Base-by-base conservation (phyloP, 208 protist genomes). In the Endotrypanum monterogeii region DNA sequence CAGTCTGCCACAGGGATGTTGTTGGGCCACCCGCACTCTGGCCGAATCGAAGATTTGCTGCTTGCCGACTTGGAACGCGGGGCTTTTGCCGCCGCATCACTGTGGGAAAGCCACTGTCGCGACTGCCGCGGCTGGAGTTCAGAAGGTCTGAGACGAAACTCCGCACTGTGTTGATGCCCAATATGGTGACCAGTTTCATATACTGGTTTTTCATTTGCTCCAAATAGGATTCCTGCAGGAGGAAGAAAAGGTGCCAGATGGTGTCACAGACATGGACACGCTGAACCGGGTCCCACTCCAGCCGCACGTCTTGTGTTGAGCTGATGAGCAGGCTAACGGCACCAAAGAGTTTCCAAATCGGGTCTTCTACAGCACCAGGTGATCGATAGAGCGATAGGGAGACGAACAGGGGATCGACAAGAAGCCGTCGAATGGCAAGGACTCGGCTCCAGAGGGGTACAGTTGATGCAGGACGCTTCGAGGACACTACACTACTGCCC, bases 361-460 rank as follows among this genome's bases (percentile, higher is more conserved):
- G 90, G 80, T 95, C 90, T 58, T 89, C 85, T 39, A 80, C 70
- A 61, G 85, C 84, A 6, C 87, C 88, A 20, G 85, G 90, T 16
- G 86, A 87, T 20, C 90, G 90, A 76, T 95, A 93, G 46, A 95
- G 84, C 1, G 90, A 93, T 48, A 92, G 82, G 39, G 90, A 91
- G 9, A 95, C 72, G 32, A 85, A 76, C n/a, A 93, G 46, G 58
- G 88, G 72, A 48, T 93, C 85, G 25, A 95, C 66, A 35, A 83
- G 74, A 51, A 95, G 76, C 52, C 80, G 84, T 12, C 85, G 76
- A 16, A 95, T 82, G 16, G 88, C 85, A 35, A 92, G 54, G 25
- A 89, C 73, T 48, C 83, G 83, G n/a, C 67, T 74, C 67, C 54
- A 71, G 41, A 78, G 71, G 14, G 76, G 66, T 30, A 63, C 76